Conservation (phyloP, 2,329 filamentous ascomycete genomes). For the Claviceps sp. region DNA sequence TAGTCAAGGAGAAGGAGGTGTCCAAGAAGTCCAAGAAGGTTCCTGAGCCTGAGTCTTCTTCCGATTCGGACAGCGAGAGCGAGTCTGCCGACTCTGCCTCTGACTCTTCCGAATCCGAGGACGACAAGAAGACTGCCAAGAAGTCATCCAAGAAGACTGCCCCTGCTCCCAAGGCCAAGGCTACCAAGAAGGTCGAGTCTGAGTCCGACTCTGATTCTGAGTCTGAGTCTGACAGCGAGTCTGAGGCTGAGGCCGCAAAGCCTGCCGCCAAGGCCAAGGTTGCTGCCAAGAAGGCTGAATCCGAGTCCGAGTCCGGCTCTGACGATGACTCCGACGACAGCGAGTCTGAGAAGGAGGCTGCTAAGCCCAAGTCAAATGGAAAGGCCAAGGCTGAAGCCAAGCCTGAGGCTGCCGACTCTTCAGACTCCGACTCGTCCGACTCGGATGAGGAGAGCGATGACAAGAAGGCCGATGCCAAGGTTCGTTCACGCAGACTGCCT, state of each 20-base stretch:
- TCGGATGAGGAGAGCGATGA: conserved; percentile 17
- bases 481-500: conserved; percentile 8
- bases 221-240: conserved; percentile 26
- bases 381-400: conserved; percentile 10
- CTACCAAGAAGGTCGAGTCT: conserved; percentile 14
- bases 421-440: conserved; percentile 15
- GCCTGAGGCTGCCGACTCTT: conserved; percentile 18
- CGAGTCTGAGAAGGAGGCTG: conserved; percentile 23
- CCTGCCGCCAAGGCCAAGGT: conserved; percentile 6
- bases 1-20: conserved; percentile 28
- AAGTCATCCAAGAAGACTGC: conserved; percentile 12
- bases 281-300: conserved; percentile 15
- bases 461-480: conserved; percentile 15
- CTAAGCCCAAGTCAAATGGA: conserved; percentile 11
- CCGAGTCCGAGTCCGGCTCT: conserved; percentile 20
- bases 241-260: conserved; percentile 22
- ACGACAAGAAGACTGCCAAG: conserved; percentile 18
- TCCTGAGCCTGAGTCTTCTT: conserved; percentile 27
- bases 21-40: conserved; percentile 37
- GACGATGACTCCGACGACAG: conserved; percentile 21
- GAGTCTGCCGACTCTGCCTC: conserved; percentile 13
- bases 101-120: conserved; percentile 21
- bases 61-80: conserved; percentile 23
- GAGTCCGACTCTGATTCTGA: conserved; percentile 7
- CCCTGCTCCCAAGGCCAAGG: conserved; percentile 10